Base-by-base conservation (phyloP, 495 filamentous ascomycete genomes). In the Neurospora sp. region DNA sequence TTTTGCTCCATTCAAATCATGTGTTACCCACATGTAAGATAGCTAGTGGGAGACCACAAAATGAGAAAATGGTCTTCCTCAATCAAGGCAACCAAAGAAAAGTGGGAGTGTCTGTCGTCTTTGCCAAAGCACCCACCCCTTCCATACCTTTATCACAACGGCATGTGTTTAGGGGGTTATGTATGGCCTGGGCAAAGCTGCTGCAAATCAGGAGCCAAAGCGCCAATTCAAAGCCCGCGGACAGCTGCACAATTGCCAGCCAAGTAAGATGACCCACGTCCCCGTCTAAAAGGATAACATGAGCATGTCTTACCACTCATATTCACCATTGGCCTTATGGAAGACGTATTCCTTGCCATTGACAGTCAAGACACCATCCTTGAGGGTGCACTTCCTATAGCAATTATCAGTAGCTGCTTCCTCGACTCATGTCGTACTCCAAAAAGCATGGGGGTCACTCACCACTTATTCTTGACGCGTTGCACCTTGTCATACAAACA, bases 401-500 rank as follows among this genome's bases (percentile, higher is more conserved):
- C 10, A 1, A 16, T 18, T 40, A 14, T 74, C 9, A 70, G 69
- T 37, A 14, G 1, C 27, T 27, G 22, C 16, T 37, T 8, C 48
- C 20, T 59, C 20, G 22, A 22, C 16, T 40, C 27, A 69, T 4
- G 35, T 69, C 31, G 59, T 35, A 53, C 10, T 10, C 3, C 8
- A 20, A 22, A 10, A 9, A 18, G 12, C 31, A n/a, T 37, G 35
- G 35, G 35, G 35, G 20, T 40, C 68, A 78, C 86, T 37, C 79
- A 89, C 96, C 96, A 99, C 91, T 98, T 99, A 82, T 98, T 99
- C 90, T 99, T 99, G 73, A 98, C 96, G 69, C 96, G 87, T 82
- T 98, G 94, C 22, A 99, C 96, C 85, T 99, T 99, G 85, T 99
- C 96, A 79, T 99, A 99, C 77, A 96, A 97, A 85, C 96, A 99